Base-by-base conservation (phyloP, 2,329 filamentous ascomycete species). In the Beauveria varroae region DNA sequence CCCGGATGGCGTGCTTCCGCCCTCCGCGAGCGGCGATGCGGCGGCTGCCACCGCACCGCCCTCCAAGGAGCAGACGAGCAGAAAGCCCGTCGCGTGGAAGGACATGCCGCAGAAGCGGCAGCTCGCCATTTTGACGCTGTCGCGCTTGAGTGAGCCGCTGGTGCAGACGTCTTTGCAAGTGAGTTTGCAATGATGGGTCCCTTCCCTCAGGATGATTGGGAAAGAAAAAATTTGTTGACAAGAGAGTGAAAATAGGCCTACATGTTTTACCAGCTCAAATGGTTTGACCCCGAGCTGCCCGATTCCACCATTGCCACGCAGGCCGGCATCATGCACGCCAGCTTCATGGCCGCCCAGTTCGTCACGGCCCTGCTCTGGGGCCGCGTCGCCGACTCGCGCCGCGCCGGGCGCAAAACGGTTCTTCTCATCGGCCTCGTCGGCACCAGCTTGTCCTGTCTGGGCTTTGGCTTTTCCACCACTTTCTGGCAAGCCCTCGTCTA, bases 211-310 rank as follows among this genome's bases (percentile, higher is more conserved):
- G 7, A 28, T 28, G 7, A 28, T 3, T 1, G 24, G 24, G 24
- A 26, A 1, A 28, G 2, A 28, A 28, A 28, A 26, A 49, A 46
- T 10, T 2, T 4, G 9, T 14, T 16, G 24, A 28, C 47, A 50
- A 7, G 9, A 10, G 16, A 1, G 12, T 3, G 1, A 16, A 53
- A 40, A 43, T 76, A 89, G 73, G 83, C 89, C 1, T 96, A 96
- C 73, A 86, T 96, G 79, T 96, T 91, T 75, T 96, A 93, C 73
- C 90, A 95, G 72, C 82, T 96, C n/a, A 86, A 85, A 67, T 93
- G 87, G 62, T 93, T 96, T 67, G 76, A 83, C 62, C 75, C 79
- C 0, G 73, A 68, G 10, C 75, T 84, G 16, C 73, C 83, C 0
- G 77, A 81, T 66, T 80, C 89, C 26, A 85, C 82, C 2, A 92